These are phyloP conservation scores for Volvariella surrecta DNA, from an alignment of 1,284 basidiomycete species.

Conservation along the genomic window DNA sequence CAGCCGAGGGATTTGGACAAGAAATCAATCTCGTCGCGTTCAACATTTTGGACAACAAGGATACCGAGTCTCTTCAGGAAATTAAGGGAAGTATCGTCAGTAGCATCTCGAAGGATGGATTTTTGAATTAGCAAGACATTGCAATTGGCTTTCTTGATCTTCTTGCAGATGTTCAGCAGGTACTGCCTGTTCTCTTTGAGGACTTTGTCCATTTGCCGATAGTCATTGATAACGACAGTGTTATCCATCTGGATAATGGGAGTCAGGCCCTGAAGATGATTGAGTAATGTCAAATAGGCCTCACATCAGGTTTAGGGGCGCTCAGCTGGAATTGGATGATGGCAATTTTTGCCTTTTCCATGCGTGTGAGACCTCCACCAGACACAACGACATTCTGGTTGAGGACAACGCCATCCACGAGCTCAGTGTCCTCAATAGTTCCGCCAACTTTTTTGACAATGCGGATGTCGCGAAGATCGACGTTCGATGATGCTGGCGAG, in stretches of 20 bases:
- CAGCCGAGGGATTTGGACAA: slow-evolving; percentile 91
- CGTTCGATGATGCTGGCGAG: slow-evolving; percentile 82
- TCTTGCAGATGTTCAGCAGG: slow-evolving; percentile 97
- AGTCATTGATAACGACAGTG: slow-evolving; percentile 98
- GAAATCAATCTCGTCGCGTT: slow-evolving; percentile 98
- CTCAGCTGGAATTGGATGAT: slow-evolving; percentile 98
- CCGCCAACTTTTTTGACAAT: slow-evolving; percentile 99
- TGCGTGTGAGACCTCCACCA: slow-evolving; percentile 88
- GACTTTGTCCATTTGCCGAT: slow-evolving; percentile 99
- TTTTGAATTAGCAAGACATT: slow-evolving; percentile 99
- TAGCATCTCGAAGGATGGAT: slow-evolving; percentile 97
- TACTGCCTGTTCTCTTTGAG: slow-evolving; percentile 99
- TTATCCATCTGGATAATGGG: slow-evolving; percentile 84
- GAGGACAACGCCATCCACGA: slow-evolving; percentile 93
- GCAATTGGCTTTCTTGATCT: slow-evolving; percentile 99
- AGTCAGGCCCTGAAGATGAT: slow-evolving; percentile 8
- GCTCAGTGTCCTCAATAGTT: slow-evolving; percentile 98
- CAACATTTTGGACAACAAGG: slow-evolving; percentile 95
- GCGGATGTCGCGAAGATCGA: slow-evolving; percentile 94
- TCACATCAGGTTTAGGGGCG: slow-evolving; percentile 94
- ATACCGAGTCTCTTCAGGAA: slow-evolving; percentile 98
- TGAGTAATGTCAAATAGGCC: slow-evolving; percentile 19
- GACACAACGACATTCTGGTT: slow-evolving; percentile 91
- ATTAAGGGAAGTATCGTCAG: slow-evolving; percentile 97
- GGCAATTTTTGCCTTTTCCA: slow-evolving; percentile 99